Percentiles rank a stretch among this genome's conserved stretches.
These are phyloP conservation scores for Lactuca sativa DNA, from an alignment of 129 eudicot species.

Conservation along the genomic window DNA sequence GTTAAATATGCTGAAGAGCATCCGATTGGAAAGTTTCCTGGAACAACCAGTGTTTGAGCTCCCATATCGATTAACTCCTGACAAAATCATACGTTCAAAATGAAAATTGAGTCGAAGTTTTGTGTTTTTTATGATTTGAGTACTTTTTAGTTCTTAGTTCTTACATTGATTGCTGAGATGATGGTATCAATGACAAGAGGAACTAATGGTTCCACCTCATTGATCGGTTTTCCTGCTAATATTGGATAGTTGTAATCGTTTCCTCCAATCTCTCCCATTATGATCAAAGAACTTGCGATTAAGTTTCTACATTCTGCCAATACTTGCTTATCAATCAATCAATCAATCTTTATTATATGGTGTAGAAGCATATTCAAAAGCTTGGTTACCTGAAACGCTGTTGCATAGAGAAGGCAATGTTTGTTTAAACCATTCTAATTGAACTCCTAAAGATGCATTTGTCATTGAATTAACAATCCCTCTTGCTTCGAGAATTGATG, in stretches of 20 bases:
- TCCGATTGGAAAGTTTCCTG: conserved; percentile 41
- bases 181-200: conserved; percentile 35
- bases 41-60: conserved; percentile 27
- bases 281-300: conserved; percentile 35
- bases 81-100: background rate
- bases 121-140: too few species aligned
- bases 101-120: background rate
- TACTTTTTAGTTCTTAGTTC: background rate
- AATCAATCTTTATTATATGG: background rate
- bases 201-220: conserved; percentile 26
- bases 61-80: conserved; percentile 36
- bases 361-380: background rate
- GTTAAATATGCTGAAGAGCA: conserved; percentile 21
- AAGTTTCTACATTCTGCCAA: conserved; percentile 37
- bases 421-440: conserved; percentile 46
- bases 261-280: conserved; percentile 71
- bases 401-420: conserved; percentile 10
- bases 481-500: conserved; percentile 23
- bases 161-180: conserved; percentile 39
- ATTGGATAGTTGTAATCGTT: conserved; percentile 50
- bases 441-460: conserved; percentile 38
- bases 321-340: background rate
- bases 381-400: conserved; percentile 17
- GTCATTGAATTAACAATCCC: conserved; percentile 19
- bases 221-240: conserved; percentile 16